Base-by-base conservation (phyloP, 2,329 filamentous ascomycete species). In the Aspergillus tanneri region DNA sequence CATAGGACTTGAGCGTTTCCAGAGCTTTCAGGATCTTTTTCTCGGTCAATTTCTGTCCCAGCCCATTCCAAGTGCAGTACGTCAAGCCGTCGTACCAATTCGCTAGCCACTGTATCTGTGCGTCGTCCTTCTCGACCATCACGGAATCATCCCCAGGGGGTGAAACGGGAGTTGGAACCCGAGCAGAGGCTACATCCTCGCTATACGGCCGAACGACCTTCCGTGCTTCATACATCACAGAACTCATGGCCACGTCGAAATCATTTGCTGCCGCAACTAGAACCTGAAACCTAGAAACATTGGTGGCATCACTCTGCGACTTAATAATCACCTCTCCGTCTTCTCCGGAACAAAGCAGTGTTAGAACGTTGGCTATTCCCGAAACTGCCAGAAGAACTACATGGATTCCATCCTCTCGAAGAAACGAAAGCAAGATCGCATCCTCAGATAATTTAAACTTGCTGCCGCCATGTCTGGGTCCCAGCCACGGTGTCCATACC, bases 21-120 rank as follows among this genome's bases (percentile, higher is more conserved):
- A 97, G 74, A 1, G 91, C 90, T 32, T 83, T 69, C 10, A 90
- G 75, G 11, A 99, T 81, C 59, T 90, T 95, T 16, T 88, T 77
- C 51, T 92, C 88, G 0, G 85, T 93, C 25, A 99, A 76, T 36
- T 85, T 75, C 60, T 95, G 89, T 0, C 93, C 93, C 0, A 99
- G 76, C 0, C 85, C 87, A 63, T 97, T 99, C 93, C 93, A 99
- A 0, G 93, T 99, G 66, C 93, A 99, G 65, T 93, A 99, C 0
- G 90, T 88, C 28, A 99, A 74, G 0, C 90, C 90, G 66, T 97
- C 93, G 63, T 91, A 91, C 90, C 91, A 96, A 50, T 88, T 83
- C 54, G 93, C 84, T 40, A 88, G 73, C 90, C 90, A 96, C 63
- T 75, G 69, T 10, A 61, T 58, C 72, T 70, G n/a, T n/a, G n/a